Base-by-base conservation (phyloP, 176 grass and related monocot genomes). In the Oryza glumipatula region DNA sequence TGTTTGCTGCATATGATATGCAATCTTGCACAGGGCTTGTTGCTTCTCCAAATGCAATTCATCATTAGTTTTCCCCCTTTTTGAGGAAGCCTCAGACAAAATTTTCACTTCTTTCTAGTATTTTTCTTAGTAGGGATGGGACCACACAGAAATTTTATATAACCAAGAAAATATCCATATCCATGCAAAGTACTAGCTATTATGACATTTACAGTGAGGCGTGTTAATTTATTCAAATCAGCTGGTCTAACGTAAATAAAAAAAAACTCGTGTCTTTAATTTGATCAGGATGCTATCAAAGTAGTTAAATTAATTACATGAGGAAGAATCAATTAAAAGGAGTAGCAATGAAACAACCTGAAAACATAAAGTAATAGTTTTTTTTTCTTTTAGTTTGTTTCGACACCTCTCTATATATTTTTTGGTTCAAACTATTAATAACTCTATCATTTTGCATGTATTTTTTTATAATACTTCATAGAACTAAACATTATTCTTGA, bases 1-100 rank as follows among this genome's bases (percentile, higher is more conserved):
- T 74, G 48, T 90, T 90, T 80, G 76, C 66, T 67, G n/a, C 74
- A 83, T 69, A 16, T 90, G 68, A 76, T 74, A 14, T 83, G 24
- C 39, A 86, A 74, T 61, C 60, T 80, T 70, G n/a, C 58, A 54
- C 71, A 81, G 77, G 61, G 70, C 44, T 83, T 23, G 58, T n/a
- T 84, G 67, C 77, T 88, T 82, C 79, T 78, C 86, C 74, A n/a
- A 92, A 92, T 79, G 83, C 82, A 74, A 69, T 74, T 28, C 73
- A 79, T 85, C 80, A 71, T 80, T 65, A 76, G 51, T 16, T 51
- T 65, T 30, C 22, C 88, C 88, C 35, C 48, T 36, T 39, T 68
- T 82, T 86, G 74, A 83, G 88, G 88, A 67, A 64, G 70, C 36
- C 56, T 78, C 19, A 46, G 68, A 78, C 68, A 83, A 86, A 81